Conservation (phyloP, 345 rosid genomes). For the Trapa bicornis region DNA sequence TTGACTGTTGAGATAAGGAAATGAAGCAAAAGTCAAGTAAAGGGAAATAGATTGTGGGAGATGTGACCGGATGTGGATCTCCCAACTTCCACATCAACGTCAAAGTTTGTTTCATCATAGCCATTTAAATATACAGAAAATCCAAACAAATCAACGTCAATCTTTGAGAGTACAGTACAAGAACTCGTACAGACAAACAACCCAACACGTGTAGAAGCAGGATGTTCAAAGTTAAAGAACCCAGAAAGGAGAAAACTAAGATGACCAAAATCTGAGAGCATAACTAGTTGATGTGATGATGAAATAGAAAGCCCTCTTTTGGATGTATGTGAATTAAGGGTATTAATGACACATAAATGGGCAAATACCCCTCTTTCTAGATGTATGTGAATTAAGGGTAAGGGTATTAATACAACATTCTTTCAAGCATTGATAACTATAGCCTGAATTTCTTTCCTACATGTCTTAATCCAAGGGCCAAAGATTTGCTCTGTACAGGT, state of each 20-base stretch:
- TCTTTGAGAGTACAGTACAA: not conserved
- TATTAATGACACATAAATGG: constrained; percentile 55
- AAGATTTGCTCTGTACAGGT: too few relatives aligned
- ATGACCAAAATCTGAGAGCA: not conserved
- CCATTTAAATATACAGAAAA: not conserved
- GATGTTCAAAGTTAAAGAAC: not conserved
- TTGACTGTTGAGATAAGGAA: not conserved
- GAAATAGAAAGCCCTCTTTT: constrained; percentile 9
- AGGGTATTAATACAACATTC: too few relatives aligned
- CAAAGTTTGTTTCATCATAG: not conserved
- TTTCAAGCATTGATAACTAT: too few relatives aligned
- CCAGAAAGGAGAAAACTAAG: not conserved
- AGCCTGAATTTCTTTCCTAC: too few relatives aligned
- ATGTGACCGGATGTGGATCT: not conserved
- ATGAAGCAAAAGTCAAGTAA: not conserved
- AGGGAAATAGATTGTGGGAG: not conserved
- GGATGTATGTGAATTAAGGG: constrained; percentile 35
- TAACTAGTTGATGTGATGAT: not conserved
- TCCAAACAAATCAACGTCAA: not conserved
- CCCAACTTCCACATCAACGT: not conserved
- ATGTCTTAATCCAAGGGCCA: too few relatives aligned
- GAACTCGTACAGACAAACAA: not conserved
- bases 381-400: too few relatives aligned
- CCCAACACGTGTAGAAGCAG: not conserved
- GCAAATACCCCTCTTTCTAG: constrained; percentile 4